Percentiles rank a stretch among this genome's conserved stretches.
Conservation (phyloP, 1,284 basidiomycete species). For the Moesziomyces sp. region DNA sequence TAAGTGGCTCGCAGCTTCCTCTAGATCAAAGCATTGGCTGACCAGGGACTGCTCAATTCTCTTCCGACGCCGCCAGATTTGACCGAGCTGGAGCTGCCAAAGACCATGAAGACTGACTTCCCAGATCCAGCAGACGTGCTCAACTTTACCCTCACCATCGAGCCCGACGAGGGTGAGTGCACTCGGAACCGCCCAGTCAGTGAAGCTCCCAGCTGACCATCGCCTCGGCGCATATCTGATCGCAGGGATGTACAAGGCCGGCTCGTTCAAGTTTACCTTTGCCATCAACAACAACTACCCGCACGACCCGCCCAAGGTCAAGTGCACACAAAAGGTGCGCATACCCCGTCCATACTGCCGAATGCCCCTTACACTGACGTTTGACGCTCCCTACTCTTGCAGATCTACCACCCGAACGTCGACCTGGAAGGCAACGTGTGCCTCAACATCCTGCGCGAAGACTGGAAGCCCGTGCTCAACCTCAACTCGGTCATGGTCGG, state of each 20-base stretch:
- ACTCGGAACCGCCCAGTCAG: no score
- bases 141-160: conserved; percentile 94
- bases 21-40: not conserved
- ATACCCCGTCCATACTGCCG: no score
- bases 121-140: conserved; percentile 91
- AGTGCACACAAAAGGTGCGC: conserved; percentile 89
- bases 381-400: not conserved
- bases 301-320: conserved; percentile 98
- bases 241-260: conserved; percentile 96
- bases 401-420: conserved; percentile 99
- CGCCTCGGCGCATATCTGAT: not conserved
- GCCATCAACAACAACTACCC: conserved; percentile 97
- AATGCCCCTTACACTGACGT: not conserved
- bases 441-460: conserved; percentile 93
- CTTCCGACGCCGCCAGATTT: conserved; percentile 75
- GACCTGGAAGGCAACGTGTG: conserved; percentile 93
- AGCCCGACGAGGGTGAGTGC: conserved; percentile 88
- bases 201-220: not conserved
- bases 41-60: not conserved
- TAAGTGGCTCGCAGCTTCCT: conserved; percentile 67
- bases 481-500: conserved; percentile 97
- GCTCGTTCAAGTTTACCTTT: conserved; percentile 91
- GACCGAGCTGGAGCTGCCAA: conserved; percentile 93
- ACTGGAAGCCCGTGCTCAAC: conserved; percentile 99
- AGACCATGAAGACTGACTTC: conserved; percentile 95